Conservation (phyloP, 257 asterid genomes). For the Fraxinus cuspidata region DNA sequence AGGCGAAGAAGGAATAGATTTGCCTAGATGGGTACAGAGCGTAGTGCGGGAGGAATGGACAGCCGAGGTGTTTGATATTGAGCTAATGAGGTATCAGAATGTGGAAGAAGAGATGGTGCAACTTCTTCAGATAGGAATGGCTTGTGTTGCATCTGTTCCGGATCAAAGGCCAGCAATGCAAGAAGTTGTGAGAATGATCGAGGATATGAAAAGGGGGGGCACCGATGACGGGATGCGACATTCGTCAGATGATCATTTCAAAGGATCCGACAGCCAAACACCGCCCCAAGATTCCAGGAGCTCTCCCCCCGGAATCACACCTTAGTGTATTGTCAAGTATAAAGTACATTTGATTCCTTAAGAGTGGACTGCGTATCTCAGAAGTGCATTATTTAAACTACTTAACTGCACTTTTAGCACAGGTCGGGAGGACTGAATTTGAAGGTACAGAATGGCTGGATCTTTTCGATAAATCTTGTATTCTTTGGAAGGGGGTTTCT, state of each 20-base stretch:
- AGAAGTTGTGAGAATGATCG: constrained; percentile 79
- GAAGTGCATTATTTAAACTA: too few relatives aligned
- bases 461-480: constrained; percentile 8
- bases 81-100: constrained; percentile 87
- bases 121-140: constrained; percentile 94
- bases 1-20: constrained; percentile 91
- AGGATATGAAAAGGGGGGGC: constrained; percentile 70
- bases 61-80: constrained; percentile 92
- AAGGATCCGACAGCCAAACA: constrained; percentile 79
- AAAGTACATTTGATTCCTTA: background rate
- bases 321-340: constrained; percentile 30
- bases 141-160: constrained; percentile 76
- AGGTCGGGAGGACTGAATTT: too few relatives aligned
- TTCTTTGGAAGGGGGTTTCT: constrained; percentile 39
- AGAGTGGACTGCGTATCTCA: too few relatives aligned
- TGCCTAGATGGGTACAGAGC: constrained; percentile 97
- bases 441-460: constrained; percentile 27
- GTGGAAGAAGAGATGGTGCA: constrained; percentile 99
- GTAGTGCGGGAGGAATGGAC: constrained; percentile 99
- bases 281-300: constrained; percentile 68
- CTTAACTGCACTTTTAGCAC: too few relatives aligned
- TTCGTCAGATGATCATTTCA: constrained; percentile 52
- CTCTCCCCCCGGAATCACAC: constrained; percentile 63
- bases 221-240: constrained; percentile 68
- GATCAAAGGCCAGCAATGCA: constrained; percentile 82